Evolutionary conservation across 2,329 filamentous ascomycete genomes (phyloP).

Genomic region (Sphaerulina vaccinii): DNA sequence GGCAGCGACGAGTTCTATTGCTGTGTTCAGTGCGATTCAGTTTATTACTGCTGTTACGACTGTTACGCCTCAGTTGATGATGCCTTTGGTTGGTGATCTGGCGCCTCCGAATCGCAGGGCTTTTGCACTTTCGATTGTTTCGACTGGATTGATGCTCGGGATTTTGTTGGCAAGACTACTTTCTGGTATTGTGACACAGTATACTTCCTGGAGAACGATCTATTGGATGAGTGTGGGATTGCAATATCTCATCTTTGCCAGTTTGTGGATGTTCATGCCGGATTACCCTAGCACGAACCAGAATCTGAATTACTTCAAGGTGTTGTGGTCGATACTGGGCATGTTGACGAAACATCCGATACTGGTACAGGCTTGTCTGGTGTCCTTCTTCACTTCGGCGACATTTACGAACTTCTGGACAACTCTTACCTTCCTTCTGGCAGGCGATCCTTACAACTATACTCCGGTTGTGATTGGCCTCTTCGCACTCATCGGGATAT

Average conservation of each 20-base stretch:
- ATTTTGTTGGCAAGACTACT: constrained; percentile 74
- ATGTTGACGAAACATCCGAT: constrained; percentile 66
- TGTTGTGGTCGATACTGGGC: constrained; percentile 63
- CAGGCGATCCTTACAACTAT: constrained; percentile 67
- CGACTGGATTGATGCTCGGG: constrained; percentile 72
- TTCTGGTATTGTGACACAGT: constrained; percentile 72
- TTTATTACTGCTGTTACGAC: constrained; percentile 76
- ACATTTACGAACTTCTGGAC: constrained; percentile 71
- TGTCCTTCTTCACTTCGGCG: constrained; percentile 61
- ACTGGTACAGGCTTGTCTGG: constrained; percentile 67
- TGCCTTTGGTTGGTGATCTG: constrained; percentile 76
- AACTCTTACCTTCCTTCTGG: constrained; percentile 75
- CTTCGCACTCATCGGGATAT: constrained; percentile 75
- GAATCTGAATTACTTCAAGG: constrained; percentile 63
- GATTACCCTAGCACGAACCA: constrained; percentile 75
- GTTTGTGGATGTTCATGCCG: constrained; percentile 73
- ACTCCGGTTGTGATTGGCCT: constrained; percentile 68
- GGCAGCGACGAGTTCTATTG: constrained; percentile 65
- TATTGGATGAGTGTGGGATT: constrained; percentile 75
- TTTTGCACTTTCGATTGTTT: constrained; percentile 69
- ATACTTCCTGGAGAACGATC: constrained; percentile 70
- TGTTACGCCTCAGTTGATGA: constrained; percentile 72
- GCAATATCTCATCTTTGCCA: constrained; percentile 64
- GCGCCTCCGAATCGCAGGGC: constrained; percentile 68
- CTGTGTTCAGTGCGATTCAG: constrained; percentile 65